Evolutionary conservation across 78 protist species (phyloP).

Genomic region (Corallochytrium limacisporum): DNA sequence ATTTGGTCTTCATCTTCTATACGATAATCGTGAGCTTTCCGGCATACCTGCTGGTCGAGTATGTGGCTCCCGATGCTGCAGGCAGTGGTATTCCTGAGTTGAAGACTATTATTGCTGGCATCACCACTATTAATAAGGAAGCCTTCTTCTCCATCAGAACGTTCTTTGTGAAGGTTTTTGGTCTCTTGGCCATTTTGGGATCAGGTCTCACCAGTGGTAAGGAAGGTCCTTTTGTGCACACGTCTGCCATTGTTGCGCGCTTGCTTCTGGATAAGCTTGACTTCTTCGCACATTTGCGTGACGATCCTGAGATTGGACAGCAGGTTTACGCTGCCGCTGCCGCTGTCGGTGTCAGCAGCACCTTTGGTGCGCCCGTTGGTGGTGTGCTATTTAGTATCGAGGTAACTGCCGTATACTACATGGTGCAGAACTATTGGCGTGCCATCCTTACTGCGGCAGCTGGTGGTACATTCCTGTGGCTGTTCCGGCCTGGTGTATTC

Average conservation of each 20-base stretch:
- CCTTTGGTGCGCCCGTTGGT: constrained; percentile 84
- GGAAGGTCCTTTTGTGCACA: constrained; percentile 79
- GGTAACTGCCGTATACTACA: constrained; percentile 62
- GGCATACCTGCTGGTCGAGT: too few relatives aligned
- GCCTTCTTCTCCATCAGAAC: constrained; percentile 2
- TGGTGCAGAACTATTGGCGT: constrained; percentile 31
- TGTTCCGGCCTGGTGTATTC: not conserved
- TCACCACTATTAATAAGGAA: not conserved
- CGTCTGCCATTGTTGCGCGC: not conserved
- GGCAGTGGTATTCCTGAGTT: constrained; percentile 79
- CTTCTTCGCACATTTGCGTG: not conserved
- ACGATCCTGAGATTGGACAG: not conserved
- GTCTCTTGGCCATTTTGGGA: not conserved
- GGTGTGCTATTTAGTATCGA: constrained; percentile 74
- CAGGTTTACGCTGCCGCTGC: constrained; percentile 25
- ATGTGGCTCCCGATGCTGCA: not conserved
- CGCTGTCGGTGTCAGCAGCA: constrained; percentile 69
- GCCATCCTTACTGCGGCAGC: not conserved
- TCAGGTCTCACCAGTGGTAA: constrained; percentile 64
- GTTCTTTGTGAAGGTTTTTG: constrained; percentile 9
- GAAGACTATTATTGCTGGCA: constrained; percentile 61
- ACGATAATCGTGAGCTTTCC: too few relatives aligned
- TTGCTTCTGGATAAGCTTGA: not conserved
- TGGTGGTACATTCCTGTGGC: not conserved
- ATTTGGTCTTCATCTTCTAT: too few relatives aligned